phyloP scores from a whole-genome alignment of 225 moss, liverwort and hornwort species.

The Straminergon stramineum region DNA sequence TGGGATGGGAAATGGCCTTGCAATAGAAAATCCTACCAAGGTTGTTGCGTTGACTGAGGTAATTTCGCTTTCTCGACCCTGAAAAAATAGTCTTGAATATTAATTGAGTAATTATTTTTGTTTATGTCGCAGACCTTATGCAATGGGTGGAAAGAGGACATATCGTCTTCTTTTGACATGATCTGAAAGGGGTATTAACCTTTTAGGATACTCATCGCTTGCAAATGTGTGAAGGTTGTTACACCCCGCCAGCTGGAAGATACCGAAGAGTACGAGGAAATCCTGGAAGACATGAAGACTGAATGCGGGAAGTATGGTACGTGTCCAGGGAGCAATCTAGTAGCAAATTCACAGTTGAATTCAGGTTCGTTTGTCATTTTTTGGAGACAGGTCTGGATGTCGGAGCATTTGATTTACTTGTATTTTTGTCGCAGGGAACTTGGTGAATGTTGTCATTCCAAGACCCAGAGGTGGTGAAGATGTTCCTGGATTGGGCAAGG shows the following conservation, averaged over 20 bases:
- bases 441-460: constrained; percentile 44
- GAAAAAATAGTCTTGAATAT: background rate
- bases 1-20: constrained; percentile 49
- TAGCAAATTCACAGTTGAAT: background rate
- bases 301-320: constrained; percentile 98
- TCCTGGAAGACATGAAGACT: constrained; percentile 90
- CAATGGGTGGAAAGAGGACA: background rate
- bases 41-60: constrained; percentile 59
- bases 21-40: constrained; percentile 47
- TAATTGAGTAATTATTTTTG: background rate
- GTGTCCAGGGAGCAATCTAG: background rate
- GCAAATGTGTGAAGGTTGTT: constrained; percentile 43
- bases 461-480: constrained; percentile 38
- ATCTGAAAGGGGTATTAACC: background rate
- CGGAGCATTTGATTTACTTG: background rate
- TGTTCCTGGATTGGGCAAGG: constrained; percentile 56
- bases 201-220: background rate
- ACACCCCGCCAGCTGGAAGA: constrained; percentile 73
- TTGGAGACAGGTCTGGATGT: background rate
- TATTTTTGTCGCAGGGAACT: constrained; percentile 19
- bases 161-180: background rate
- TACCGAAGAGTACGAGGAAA: constrained; percentile 84
- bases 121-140: background rate
- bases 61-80: background rate
- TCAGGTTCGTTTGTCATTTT: background rate